phyloP scores from a whole-genome alignment of 176 grass and related monocot genomes.

The Cymbopogon citratus region DNA sequence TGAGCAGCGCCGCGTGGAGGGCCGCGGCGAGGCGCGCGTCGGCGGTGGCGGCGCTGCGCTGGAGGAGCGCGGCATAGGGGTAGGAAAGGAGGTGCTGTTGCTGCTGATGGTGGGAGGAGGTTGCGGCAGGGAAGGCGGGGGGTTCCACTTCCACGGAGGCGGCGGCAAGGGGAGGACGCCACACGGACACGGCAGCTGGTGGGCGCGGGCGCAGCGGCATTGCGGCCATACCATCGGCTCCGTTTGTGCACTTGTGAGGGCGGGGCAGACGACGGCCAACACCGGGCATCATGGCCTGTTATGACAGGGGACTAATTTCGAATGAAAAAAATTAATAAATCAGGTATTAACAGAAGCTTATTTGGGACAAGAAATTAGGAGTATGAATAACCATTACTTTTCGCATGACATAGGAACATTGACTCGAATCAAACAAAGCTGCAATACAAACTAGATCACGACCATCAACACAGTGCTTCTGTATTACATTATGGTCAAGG shows the following conservation, averaged over 20 bases:
- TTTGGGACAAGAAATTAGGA: too few species aligned
- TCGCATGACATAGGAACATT: too few species aligned
- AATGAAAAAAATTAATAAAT: too few species aligned
- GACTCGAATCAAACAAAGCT: neutral
- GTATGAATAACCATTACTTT: too few species aligned
- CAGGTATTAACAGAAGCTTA: too few species aligned
- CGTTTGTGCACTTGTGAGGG: neutral
- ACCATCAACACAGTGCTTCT: neutral
- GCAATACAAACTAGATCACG: neutral
- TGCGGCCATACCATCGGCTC: neutral
- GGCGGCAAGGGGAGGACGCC: neutral
- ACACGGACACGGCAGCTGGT: neutral
- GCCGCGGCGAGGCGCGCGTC: slow-evolving; percentile 24
- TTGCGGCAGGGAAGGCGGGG: neutral
- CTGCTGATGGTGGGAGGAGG: neutral
- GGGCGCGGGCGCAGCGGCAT: neutral
- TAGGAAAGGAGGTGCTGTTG: neutral
- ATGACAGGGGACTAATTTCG: too few species aligned
- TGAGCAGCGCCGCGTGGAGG: slow-evolving; percentile 46
- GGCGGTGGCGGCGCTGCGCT: slow-evolving; percentile 23
- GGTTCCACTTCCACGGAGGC: too few species aligned
- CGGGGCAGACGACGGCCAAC: too few species aligned
- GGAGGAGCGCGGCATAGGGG: slow-evolving; percentile 37
- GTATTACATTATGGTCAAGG: neutral
- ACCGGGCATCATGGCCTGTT: too few species aligned